These are phyloP conservation scores for Kazachstania bromeliacearum DNA, from an alignment of 805 yeast species.

Conservation along the genomic window DNA sequence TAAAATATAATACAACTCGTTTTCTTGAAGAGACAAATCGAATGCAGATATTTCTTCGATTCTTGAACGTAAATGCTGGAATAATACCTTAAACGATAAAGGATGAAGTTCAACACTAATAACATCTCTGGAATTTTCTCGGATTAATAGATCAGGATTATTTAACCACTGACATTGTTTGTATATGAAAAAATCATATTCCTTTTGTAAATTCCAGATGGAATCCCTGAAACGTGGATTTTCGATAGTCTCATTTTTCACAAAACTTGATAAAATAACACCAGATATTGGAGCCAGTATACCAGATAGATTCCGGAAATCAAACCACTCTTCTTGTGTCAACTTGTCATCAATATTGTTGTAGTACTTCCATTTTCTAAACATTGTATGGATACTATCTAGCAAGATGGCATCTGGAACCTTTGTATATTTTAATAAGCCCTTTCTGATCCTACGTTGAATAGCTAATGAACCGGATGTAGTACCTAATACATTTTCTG, in stretches of 20 bases:
- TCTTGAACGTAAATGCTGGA: conserved; percentile 35
- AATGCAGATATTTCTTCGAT: conserved; percentile 27
- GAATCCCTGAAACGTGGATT: conserved; percentile 13
- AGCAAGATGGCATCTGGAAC: conserved; percentile 22
- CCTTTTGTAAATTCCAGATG: conserved; percentile 27
- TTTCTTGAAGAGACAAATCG: conserved; percentile 16
- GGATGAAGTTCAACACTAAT: conserved; percentile 59
- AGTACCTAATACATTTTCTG: conserved; percentile 43
- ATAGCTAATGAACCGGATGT: conserved; percentile 55
- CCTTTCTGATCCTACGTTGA: conserved; percentile 53
- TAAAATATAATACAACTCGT: conserved; percentile 26
- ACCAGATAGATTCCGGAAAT: conserved; percentile 62
- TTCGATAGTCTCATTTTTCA: conserved; percentile 1
- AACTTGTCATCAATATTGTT: conserved; percentile 13
- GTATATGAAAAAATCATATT: conserved; percentile 40
- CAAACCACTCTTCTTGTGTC: conserved; percentile 32
- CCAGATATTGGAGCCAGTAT: conserved; percentile 66
- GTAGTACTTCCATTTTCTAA: conserved; percentile 27
- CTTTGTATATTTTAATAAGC: conserved; percentile 20
- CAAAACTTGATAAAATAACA: conserved; percentile 34
- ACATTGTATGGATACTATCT: conserved; percentile 30
- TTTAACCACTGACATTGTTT: conserved; percentile 42
- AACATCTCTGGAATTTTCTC: conserved; percentile 68
- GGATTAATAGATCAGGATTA: conserved; percentile 41
- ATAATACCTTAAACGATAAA: conserved; percentile 39